Evolutionary conservation across 768 basidiomycete species (phyloP).

Genomic region (Mycena galopus): DNA sequence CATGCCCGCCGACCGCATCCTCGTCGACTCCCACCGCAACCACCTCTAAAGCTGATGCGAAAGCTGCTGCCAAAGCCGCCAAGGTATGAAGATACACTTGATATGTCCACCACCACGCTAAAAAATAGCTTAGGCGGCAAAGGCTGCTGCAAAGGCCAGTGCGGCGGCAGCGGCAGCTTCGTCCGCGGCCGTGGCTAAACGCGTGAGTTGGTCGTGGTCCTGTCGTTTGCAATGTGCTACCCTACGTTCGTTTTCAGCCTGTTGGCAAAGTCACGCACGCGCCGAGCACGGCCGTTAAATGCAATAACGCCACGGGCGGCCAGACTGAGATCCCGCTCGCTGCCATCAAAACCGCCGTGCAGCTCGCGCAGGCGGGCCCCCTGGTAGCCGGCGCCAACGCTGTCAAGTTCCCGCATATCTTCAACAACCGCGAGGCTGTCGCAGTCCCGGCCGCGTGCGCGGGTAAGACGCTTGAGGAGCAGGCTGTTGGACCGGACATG

Average conservation of each 20-base stretch:
- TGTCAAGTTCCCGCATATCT: constrained; percentile 31
- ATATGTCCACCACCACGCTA: no score
- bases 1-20: constrained; percentile 5
- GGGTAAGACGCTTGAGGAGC: constrained; percentile 32
- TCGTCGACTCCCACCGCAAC: neutral
- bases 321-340: constrained; percentile 23
- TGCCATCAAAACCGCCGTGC: constrained; percentile 12
- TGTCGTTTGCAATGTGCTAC: neutral
- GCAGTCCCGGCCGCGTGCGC: constrained; percentile 20
- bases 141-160: neutral
- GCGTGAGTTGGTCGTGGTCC: constrained; percentile 9
- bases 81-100: no score
- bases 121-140: no score
- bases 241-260: neutral
- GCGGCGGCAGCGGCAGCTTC: neutral
- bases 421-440: constrained; percentile 31
- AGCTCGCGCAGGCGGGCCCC: constrained; percentile 31
- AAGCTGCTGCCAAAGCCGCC: constrained; percentile 15
- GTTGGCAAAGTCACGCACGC: constrained; percentile 24
- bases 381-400: constrained; percentile 15
- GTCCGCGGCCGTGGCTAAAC: constrained; percentile 13
- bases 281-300: constrained; percentile 19
- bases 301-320: constrained; percentile 8
- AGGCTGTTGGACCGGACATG: constrained; percentile 30
- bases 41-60: constrained; percentile 8